Conservation (phyloP, 768 basidiomycete genomes). For the Pisolithus orientalis region DNA sequence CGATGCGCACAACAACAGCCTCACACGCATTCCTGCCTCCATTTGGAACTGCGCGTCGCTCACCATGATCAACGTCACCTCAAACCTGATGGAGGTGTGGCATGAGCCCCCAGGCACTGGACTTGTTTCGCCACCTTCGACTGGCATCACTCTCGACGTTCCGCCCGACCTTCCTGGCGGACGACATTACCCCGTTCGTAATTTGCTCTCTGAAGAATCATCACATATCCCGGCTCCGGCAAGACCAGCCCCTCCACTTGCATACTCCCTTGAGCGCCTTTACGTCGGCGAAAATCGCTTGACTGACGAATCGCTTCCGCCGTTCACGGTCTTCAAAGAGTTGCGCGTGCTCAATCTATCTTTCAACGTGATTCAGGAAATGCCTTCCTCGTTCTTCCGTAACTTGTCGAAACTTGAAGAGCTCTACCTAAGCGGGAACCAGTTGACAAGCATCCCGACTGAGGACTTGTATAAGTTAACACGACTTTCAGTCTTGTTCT, state of each 20-base stretch:
- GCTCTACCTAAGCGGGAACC: conserved; percentile 94
- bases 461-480: conserved; percentile 77
- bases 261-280: conserved; percentile 65
- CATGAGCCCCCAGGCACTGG: conserved; percentile 49
- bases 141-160: conserved; percentile 19
- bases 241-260: conserved; percentile 49
- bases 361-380: conserved; percentile 90
- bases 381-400: conserved; percentile 72
- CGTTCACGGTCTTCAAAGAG: conserved; percentile 68
- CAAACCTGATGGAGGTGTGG: conserved; percentile 76
- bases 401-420: conserved; percentile 70
- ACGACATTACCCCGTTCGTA: conserved; percentile 19
- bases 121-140: conserved; percentile 18
- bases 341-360: conserved; percentile 83
- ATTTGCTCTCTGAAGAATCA: conserved; percentile 29
- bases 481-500: conserved; percentile 65
- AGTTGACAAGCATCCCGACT: conserved; percentile 80
- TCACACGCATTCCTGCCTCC: conserved; percentile 64
- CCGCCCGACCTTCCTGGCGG: conserved; percentile 8
- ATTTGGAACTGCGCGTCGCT: conserved; percentile 84
- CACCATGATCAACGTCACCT: conserved; percentile 73
- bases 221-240: conserved; percentile 21
- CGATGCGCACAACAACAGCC: conserved; percentile 88
- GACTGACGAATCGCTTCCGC: conserved; percentile 70
- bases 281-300: conserved; percentile 89